Percentiles rank a stretch among this genome's conserved stretches.
Conservation (phyloP, 371 early-diverging fungal genomes). For the Haplosporangium sp. region DNA sequence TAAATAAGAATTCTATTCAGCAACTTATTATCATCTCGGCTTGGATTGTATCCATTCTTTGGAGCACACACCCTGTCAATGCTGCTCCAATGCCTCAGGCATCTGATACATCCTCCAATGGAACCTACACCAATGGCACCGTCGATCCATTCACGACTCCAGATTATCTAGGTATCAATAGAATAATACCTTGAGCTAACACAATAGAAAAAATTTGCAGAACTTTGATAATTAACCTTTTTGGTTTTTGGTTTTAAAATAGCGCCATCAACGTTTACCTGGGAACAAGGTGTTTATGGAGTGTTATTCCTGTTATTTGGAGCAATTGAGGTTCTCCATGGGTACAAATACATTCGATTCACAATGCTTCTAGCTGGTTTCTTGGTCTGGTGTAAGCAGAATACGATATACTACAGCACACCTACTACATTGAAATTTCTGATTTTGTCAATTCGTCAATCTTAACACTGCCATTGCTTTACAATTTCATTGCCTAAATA, state of each 20-base stretch:
- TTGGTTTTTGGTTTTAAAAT: background rate
- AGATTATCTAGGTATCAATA: constrained; percentile 27
- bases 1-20: too few relatives aligned
- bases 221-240: too few relatives aligned
- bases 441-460: background rate
- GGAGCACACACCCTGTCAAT: constrained; percentile 6
- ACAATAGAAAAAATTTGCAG: too few relatives aligned
- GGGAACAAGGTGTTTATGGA: constrained; percentile 55
- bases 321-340: constrained; percentile 50
- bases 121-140: background rate
- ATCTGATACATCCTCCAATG: too few relatives aligned
- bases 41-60: constrained; percentile 18
- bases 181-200: background rate
- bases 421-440: too few relatives aligned
- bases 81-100: constrained; percentile 23
- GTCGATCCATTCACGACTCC: constrained; percentile 46
- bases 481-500: constrained; percentile 1
- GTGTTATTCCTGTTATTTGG: constrained; percentile 50
- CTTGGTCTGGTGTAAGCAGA: constrained; percentile 50
- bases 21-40: background rate
- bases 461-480: background rate
- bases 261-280: constrained; percentile 50
- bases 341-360: constrained; percentile 59
- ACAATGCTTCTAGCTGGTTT: constrained; percentile 57
- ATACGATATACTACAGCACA: background rate